phyloP scores from a whole-genome alignment of 2,329 filamentous ascomycete genomes.

The Ascochyta pisi region DNA sequence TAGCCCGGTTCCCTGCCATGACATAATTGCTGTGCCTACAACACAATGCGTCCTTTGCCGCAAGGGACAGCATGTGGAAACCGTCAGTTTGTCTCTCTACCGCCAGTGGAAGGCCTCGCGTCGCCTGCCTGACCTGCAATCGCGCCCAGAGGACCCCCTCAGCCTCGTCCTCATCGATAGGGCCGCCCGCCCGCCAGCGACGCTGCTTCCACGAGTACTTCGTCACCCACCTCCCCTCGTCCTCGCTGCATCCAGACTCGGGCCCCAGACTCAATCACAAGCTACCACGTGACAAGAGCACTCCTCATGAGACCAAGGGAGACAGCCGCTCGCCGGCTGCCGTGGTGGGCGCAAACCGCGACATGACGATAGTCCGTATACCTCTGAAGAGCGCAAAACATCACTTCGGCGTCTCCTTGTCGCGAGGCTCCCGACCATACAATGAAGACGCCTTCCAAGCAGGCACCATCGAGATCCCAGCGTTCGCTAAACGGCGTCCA shows the following conservation, averaged over 20 bases:
- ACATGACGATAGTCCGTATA: slow-evolving; percentile 93
- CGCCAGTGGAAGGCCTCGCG: slow-evolving; percentile 36
- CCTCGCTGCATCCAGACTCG: slow-evolving; percentile 89
- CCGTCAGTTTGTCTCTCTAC: slow-evolving; percentile 34
- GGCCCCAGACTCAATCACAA: slow-evolving; percentile 76
- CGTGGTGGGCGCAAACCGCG: slow-evolving; percentile 57
- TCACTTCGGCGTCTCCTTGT: slow-evolving; percentile 84
- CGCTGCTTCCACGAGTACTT: slow-evolving; percentile 90
- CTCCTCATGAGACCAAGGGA: slow-evolving; percentile 68
- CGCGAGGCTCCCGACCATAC: slow-evolving; percentile 81
- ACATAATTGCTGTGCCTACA: slow-evolving; percentile 37
- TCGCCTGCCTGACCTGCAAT: slow-evolving; percentile 23
- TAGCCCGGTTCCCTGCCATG: slow-evolving; percentile 27
- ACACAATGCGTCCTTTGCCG: slow-evolving; percentile 44
- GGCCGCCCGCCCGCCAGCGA: slow-evolving; percentile 27
- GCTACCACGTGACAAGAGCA: slow-evolving; percentile 83
- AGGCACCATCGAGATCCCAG: slow-evolving; percentile 89
- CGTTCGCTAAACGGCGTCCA: slow-evolving; percentile 85
- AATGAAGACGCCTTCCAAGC: slow-evolving; percentile 97
- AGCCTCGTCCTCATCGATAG: slow-evolving; percentile 6
- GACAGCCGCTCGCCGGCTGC: slow-evolving; percentile 46
- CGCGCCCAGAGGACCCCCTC: slow-evolving; percentile 6
- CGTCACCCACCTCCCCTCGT: slow-evolving; percentile 92
- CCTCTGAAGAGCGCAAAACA: slow-evolving; percentile 93
- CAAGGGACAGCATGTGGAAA: slow-evolving; percentile 50